These are phyloP conservation scores for Aureobasidium sp. DNA, from an alignment of 2,329 filamentous ascomycete species.

Conservation along the genomic window DNA sequence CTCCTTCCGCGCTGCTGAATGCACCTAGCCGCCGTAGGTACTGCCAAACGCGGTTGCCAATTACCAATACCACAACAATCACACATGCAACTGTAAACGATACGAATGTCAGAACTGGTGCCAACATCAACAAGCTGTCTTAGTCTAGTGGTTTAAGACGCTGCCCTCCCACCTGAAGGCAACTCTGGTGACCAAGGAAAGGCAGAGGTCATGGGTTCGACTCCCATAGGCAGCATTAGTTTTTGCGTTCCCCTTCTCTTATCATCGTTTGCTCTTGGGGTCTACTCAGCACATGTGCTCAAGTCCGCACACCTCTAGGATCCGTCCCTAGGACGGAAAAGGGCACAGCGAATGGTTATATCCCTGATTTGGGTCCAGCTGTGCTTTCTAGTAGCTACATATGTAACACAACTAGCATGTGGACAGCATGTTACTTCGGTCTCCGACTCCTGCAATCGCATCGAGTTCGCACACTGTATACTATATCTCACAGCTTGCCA, in stretches of 20 bases:
- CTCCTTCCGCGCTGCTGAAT: not conserved
- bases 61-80: not conserved
- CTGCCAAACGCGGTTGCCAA: not conserved
- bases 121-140: not conserved
- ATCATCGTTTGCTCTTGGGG: not conserved
- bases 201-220: conserved; percentile 11
- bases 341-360: too few species aligned
- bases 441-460: not conserved
- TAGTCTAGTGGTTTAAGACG: conserved; percentile 16
- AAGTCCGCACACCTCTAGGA: too few species aligned
- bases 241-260: not conserved
- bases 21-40: conserved; percentile 3
- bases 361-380: too few species aligned
- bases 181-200: not conserved
- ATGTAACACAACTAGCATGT: not conserved
- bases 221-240: not conserved
- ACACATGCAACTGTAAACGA: not conserved
- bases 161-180: not conserved
- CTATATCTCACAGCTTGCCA: not conserved
- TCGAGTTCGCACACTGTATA: not conserved
- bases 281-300: not conserved
- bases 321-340: too few species aligned
- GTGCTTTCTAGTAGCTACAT: too few species aligned
- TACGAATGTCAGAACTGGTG: not conserved
- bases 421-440: not conserved